These are phyloP conservation scores for Penicillium goetzii DNA, from an alignment of 495 filamentous ascomycete species.

Conservation along the genomic window DNA sequence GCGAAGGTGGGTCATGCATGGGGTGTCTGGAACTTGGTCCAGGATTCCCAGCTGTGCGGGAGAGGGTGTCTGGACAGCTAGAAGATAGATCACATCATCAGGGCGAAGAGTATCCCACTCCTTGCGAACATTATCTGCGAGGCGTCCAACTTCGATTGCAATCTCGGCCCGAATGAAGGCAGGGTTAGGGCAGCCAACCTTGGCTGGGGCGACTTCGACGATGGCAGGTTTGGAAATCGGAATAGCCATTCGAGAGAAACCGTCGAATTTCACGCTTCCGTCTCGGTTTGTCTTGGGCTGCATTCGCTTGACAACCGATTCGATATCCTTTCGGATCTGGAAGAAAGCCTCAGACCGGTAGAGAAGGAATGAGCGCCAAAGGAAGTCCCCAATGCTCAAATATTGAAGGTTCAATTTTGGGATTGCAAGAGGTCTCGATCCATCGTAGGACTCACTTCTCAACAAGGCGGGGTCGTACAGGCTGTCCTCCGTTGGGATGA, in stretches of 20 bases:
- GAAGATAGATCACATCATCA: slow-evolving; percentile 88
- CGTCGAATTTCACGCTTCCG: slow-evolving; percentile 72
- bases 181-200: slow-evolving; percentile 85
- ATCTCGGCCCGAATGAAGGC: slow-evolving; percentile 86
- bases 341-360: slow-evolving; percentile 93
- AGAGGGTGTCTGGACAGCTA: slow-evolving; percentile 64
- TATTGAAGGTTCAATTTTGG: slow-evolving; percentile 97
- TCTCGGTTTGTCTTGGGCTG: slow-evolving; percentile 66
- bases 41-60: slow-evolving; percentile 59
- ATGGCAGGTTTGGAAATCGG: slow-evolving; percentile 86
- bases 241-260: slow-evolving; percentile 90
- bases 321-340: slow-evolving; percentile 88
- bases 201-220: slow-evolving; percentile 80
- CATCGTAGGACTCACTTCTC: slow-evolving; percentile 87
- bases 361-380: slow-evolving; percentile 89
- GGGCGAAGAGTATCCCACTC: slow-evolving; percentile 92
- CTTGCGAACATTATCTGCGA: slow-evolving; percentile 71
- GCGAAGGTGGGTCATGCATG: slow-evolving; percentile 71
- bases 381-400: slow-evolving; percentile 90
- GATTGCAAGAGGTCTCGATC: slow-evolving; percentile 84
- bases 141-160: slow-evolving; percentile 78
- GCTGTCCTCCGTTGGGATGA: slow-evolving; percentile 78
- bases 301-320: slow-evolving; percentile 77
- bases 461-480: slow-evolving; percentile 87
- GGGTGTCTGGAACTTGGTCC: slow-evolving; percentile 50